Conservation (phyloP, 2,329 filamentous ascomycete genomes). For the Colletotrichum liriopes region DNA sequence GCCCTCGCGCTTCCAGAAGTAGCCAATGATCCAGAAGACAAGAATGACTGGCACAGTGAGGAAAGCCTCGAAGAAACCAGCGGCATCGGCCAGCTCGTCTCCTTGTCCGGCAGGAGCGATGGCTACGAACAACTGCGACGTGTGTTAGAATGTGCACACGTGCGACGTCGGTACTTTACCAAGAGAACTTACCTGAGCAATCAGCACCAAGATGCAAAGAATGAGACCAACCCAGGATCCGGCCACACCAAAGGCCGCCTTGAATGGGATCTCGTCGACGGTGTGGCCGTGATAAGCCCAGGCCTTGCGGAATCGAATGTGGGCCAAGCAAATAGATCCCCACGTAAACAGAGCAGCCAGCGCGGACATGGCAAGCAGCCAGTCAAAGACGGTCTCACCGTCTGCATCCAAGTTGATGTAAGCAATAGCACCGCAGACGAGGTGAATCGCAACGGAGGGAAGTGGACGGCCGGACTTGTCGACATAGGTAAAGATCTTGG, state of each 20-base stretch:
- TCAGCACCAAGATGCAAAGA: slow-evolving; percentile 70
- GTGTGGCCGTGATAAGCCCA: slow-evolving; percentile 75
- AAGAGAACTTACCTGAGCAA: slow-evolving; percentile 62
- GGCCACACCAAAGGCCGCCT: slow-evolving; percentile 71
- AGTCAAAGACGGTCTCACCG: slow-evolving; percentile 71
- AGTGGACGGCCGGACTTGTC: slow-evolving; percentile 72
- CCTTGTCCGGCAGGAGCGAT: slow-evolving; percentile 51
- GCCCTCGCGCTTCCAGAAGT: slow-evolving; percentile 42
- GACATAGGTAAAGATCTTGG: slow-evolving; percentile 70
- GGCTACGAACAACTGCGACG: slow-evolving; percentile 60
- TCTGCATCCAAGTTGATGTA: slow-evolving; percentile 62
- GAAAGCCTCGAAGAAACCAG: slow-evolving; percentile 43
- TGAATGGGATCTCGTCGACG: slow-evolving; percentile 78
- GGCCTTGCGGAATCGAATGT: slow-evolving; percentile 78
- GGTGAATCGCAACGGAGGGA: slow-evolving; percentile 62
- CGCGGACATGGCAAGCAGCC: slow-evolving; percentile 77
- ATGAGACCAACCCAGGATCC: slow-evolving; percentile 77
- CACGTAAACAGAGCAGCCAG: slow-evolving; percentile 78
- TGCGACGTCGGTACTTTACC: not conserved
- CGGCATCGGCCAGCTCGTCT: slow-evolving; percentile 27
- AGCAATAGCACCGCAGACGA: slow-evolving; percentile 66
- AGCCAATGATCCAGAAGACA: slow-evolving; percentile 41
- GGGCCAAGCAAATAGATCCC: slow-evolving; percentile 78
- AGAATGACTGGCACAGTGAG: slow-evolving; percentile 42
- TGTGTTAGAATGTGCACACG: no score